Percentiles rank a stretch among this genome's conserved stretches.
Conservation (phyloP, 768 basidiomycete species). For the Tubosaeta brunneosetosa region DNA sequence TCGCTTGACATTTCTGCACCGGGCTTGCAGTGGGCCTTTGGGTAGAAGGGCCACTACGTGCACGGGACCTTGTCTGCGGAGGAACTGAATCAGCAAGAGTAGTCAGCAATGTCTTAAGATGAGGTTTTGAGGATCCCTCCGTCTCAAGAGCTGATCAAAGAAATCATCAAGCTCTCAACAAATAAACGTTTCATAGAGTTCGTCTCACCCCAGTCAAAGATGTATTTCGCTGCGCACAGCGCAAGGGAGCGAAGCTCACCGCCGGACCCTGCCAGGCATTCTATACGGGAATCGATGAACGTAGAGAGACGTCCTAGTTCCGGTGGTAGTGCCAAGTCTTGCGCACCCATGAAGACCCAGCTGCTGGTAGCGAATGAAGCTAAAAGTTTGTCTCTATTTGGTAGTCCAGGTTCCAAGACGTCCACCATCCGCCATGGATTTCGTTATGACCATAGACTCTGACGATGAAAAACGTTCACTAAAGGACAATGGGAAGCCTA, state of each 20-base stretch:
- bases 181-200: conserved; percentile 1
- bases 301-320: conserved; percentile 48
- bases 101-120: conserved; percentile 60
- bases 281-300: conserved; percentile 51
- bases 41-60: conserved; percentile 34
- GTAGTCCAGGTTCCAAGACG: neutral
- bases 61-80: conserved; percentile 71
- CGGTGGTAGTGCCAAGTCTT: conserved; percentile 26
- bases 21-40: conserved; percentile 41
- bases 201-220: conserved; percentile 70
- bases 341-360: conserved; percentile 16
- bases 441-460: conserved; percentile 82
- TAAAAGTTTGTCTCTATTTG: conserved; percentile 20
- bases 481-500: conserved; percentile 19
- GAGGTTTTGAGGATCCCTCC: conserved; percentile 59
- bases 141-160: conserved; percentile 53
- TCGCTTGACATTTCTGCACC: conserved; percentile 30
- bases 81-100: conserved; percentile 65
- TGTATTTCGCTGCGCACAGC: conserved; percentile 62
- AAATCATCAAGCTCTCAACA: neutral
- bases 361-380: neutral
- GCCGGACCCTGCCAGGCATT: conserved; percentile 53
- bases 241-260: conserved; percentile 52
- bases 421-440: conserved; percentile 41
- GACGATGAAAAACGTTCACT: conserved; percentile 54